Evolutionary conservation across 2,329 filamentous ascomycete genomes (phyloP), one percentile per base, ranked within the genome.

Genomic region (Xylaria digitata): DNA sequence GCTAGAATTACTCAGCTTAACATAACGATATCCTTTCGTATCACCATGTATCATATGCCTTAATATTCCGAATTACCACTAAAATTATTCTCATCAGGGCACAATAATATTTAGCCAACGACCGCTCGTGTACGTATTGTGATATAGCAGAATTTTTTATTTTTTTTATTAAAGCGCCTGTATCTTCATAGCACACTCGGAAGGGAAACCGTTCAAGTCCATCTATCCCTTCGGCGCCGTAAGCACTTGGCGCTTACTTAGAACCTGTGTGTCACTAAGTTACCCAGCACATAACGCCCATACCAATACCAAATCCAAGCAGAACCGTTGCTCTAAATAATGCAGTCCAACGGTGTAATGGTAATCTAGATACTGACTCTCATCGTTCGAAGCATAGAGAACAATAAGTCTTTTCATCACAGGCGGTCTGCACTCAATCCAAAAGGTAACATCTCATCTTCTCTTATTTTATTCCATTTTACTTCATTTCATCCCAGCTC

Each of bases 191-290:
- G 3, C 32, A 15, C 48, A 32, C 23, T 52, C 48, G 17, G 26
- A 32, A 52, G 48, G 34, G 6, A 34, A n/a, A 8, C 48, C 48
- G 48, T 52, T 52, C 1, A 52, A 19, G 46, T 32, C n/a, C n/a
- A 34, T 11, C 26, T 30, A 8, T 52, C 9, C n/a, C 32, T 3
- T 52, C 9, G 13, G 0, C 48, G 6, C 48, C n/a, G 30, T 52
- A n/a, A 52, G 48, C 26, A 52, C 21, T 52, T 52, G 19, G 48
- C 48, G 26, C 23, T n/a, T 34, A 52, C 17, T n/a, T 19, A 9
- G 37, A 4, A 13, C 11, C 13, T 40, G 13, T 15, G 9, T 9
- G 11, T 40, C 37, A 40, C 37, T 17, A 4, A 9, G 2, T 13
- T 40, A 11, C 11, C 11, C 13, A 40, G 3, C 11, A 40, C 37